Conservation (phyloP, 2,329 filamentous ascomycete genomes). For the Penicillium oxalicum region DNA sequence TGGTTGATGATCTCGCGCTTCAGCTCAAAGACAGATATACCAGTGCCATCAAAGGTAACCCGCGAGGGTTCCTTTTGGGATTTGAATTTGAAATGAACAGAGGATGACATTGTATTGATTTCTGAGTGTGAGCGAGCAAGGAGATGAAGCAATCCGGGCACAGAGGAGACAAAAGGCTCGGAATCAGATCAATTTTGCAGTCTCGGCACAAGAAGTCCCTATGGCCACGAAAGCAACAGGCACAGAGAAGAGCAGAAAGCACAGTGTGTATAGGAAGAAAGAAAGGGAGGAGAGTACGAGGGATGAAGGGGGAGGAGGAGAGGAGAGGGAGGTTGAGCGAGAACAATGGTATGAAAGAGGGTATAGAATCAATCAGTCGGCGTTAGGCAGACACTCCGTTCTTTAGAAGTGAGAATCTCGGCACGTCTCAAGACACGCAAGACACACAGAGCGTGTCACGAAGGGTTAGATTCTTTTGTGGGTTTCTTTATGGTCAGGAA, state of each 20-base stretch:
- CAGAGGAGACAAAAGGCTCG: slow-evolving; percentile 6
- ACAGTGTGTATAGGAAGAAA: slow-evolving; percentile 3
- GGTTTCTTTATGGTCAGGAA: slow-evolving; percentile 1
- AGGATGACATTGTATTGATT: slow-evolving; percentile 72
- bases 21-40: slow-evolving; percentile 95
- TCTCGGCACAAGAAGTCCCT: slow-evolving; percentile 15
- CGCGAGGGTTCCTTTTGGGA: slow-evolving; percentile 92
- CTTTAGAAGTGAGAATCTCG: neutral
- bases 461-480: neutral
- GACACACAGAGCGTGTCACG: neutral
- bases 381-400: neutral
- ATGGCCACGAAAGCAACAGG: slow-evolving; percentile 10
- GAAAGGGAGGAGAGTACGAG: neutral
- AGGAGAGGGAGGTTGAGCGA: neutral
- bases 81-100: slow-evolving; percentile 99
- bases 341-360: neutral
- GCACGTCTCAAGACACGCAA: neutral
- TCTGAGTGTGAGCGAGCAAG: slow-evolving; percentile 21
- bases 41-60: slow-evolving; percentile 94
- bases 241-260: neutral
- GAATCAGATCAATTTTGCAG: slow-evolving; percentile 27
- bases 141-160: slow-evolving; percentile 10
- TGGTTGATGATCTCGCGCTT: slow-evolving; percentile 97
- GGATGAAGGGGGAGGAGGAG: neutral
- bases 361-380: neutral